Evolutionary conservation across 2,329 filamentous ascomycete genomes (phyloP).

Genomic region (Bipolaris bicolor): DNA sequence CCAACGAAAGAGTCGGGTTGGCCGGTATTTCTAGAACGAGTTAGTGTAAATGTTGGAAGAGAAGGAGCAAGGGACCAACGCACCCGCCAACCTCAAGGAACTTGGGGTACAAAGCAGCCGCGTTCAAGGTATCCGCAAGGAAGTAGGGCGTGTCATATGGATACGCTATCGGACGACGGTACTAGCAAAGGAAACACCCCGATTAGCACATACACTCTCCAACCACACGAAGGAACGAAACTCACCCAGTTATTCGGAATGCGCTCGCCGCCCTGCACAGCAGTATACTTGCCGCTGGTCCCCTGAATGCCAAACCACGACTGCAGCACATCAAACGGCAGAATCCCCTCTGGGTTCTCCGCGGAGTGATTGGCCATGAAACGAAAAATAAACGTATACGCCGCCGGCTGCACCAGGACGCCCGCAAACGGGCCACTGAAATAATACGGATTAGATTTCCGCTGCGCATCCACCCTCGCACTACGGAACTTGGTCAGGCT

Average conservation of each 20-base stretch:
- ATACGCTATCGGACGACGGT: slow-evolving; percentile 29
- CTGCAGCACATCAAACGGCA: slow-evolving; percentile 27
- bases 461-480: slow-evolving; percentile 28
- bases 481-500: slow-evolving; percentile 28
- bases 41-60: background rate
- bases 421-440: slow-evolving; percentile 34
- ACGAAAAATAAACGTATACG: slow-evolving; percentile 35
- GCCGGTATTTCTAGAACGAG: slow-evolving; percentile 24
- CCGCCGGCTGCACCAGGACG: slow-evolving; percentile 33
- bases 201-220: background rate
- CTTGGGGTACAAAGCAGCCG: slow-evolving; percentile 29
- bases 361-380: slow-evolving; percentile 36
- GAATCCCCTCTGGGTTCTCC: slow-evolving; percentile 21
- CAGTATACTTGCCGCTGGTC: slow-evolving; percentile 20
- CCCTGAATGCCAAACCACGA: slow-evolving; percentile 34
- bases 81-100: slow-evolving; percentile 31
- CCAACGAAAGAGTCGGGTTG: slow-evolving; percentile 31
- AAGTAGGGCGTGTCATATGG: slow-evolving; percentile 32
- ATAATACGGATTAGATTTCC: slow-evolving; percentile 26
- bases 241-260: slow-evolving; percentile 31
- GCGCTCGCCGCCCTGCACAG: slow-evolving; percentile 24
- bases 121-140: slow-evolving; percentile 25
- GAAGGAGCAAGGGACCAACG: background rate
- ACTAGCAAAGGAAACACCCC: slow-evolving; percentile 8
- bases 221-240: background rate